Evolutionary conservation across 2,329 filamentous ascomycete genomes (phyloP).

Genomic region (Penicillium sp.): DNA sequence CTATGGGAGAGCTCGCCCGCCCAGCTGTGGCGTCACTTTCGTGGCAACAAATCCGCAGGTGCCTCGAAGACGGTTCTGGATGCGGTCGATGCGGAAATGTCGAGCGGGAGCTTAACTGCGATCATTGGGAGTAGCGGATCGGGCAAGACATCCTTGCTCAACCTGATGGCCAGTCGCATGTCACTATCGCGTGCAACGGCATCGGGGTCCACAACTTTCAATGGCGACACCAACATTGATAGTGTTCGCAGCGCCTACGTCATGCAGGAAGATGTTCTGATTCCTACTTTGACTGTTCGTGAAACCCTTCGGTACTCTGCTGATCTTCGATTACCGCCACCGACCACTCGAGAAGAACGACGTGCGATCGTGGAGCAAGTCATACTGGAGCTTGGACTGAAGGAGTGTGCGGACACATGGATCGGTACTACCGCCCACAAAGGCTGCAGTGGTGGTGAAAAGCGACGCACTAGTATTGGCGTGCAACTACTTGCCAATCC

Average conservation of each 20-base stretch:
- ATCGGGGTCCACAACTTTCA: slow-evolving; percentile 60
- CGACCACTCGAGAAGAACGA: slow-evolving; percentile 59
- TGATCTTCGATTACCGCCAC: slow-evolving; percentile 65
- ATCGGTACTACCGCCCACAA: slow-evolving; percentile 70
- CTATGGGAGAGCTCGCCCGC: slow-evolving; percentile 34
- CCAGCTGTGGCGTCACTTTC: slow-evolving; percentile 32
- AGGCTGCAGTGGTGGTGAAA: slow-evolving; percentile 76
- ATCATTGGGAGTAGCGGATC: slow-evolving; percentile 73
- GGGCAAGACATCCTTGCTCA: slow-evolving; percentile 70
- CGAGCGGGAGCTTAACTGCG: slow-evolving; percentile 66
- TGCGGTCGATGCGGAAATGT: slow-evolving; percentile 62
- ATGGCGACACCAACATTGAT: slow-evolving; percentile 54
- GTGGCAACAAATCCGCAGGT: slow-evolving; percentile 24
- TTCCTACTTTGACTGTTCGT: slow-evolving; percentile 70
- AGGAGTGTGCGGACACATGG: slow-evolving; percentile 71
- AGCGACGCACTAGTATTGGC: slow-evolving; percentile 71
- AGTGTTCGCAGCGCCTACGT: slow-evolving; percentile 52
- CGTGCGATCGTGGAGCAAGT: slow-evolving; percentile 68
- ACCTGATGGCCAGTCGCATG: slow-evolving; percentile 68
- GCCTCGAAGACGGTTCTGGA: slow-evolving; percentile 55
- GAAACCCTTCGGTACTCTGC: slow-evolving; percentile 73
- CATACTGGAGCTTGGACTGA: slow-evolving; percentile 70
- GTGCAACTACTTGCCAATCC: slow-evolving; percentile 78
- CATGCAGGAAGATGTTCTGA: slow-evolving; percentile 71
- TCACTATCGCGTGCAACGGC: slow-evolving; percentile 52